These are phyloP conservation scores for Hypoxylon rickii DNA, from an alignment of 495 filamentous ascomycete species.

Conservation along the genomic window DNA sequence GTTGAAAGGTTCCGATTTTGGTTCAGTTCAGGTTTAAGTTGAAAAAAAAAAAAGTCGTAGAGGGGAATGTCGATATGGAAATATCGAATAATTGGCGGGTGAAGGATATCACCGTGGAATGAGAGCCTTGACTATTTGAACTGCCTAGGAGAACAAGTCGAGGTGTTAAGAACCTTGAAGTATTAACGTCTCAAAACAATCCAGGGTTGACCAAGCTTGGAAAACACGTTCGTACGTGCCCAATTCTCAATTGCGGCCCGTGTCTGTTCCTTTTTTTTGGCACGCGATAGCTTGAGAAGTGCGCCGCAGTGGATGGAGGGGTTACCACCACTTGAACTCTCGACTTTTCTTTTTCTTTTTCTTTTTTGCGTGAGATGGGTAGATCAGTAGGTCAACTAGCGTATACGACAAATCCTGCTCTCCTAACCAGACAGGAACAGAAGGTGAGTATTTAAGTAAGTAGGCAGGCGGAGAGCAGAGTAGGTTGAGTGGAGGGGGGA, in stretches of 20 bases:
- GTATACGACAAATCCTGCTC: conserved; percentile 1
- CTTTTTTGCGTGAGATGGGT: conserved; percentile 5
- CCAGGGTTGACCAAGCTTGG: too few species aligned
- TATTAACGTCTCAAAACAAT: too few species aligned
- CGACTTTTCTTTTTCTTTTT: background rate
- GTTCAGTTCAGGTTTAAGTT: background rate
- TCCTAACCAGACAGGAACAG: background rate
- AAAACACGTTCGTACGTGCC: too few species aligned
- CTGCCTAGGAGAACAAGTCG: too few species aligned
- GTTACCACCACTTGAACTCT: conserved; percentile 2
- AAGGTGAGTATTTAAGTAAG: background rate
- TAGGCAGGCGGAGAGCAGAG: conserved; percentile 12
- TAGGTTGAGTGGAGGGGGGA: conserved; percentile 15
- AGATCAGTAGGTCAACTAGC: background rate
- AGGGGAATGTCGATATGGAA: too few species aligned
- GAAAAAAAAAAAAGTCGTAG: too few species aligned
- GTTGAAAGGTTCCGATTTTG: background rate
- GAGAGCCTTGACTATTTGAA: too few species aligned
- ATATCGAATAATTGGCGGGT: too few species aligned
- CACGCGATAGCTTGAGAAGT: conserved; percentile 25
- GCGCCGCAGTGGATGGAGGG: conserved; percentile 23
- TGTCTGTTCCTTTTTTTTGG: conserved; percentile 15
- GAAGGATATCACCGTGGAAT: too few species aligned
- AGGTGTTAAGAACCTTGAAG: too few species aligned
- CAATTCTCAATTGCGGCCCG: conserved; percentile 21